Evolutionary conservation across 2,329 filamentous ascomycete genomes (phyloP), one percentile per base, ranked within the genome.

Genomic region (Apiospora arundinis): DNA sequence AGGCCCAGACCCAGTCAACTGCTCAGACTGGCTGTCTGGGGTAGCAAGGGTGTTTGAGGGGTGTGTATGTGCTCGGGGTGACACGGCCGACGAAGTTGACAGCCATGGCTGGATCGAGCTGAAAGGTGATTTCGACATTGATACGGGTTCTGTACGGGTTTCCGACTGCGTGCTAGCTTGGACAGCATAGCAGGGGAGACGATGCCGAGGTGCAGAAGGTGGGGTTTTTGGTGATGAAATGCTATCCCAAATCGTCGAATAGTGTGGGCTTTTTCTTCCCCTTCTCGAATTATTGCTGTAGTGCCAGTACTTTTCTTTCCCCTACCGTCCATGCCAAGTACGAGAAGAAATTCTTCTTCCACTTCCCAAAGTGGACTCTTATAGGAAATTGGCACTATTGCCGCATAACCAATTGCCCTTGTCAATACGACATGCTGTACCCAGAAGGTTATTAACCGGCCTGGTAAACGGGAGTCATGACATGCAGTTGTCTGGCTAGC

Each of bases 141-240:
- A 14, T 40, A 40, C 37, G 32, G 23, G 49, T 56, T 37, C 25
- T 37, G 52, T 32, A 60, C 28, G 18, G 32, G 14, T 60, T 16
- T 32, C 52, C 28, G 28, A n/a, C 56, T 40, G 23, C 49, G 7
- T 56, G 23, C 49, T 56, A 32, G 49, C 49, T 18, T 28, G 49
- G 49, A 18, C 14, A 56, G 23, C 9, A 28, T 37, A 32, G n/a
- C 56, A 32, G 56, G 32, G 56, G 18, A 40, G 11, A 40, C 32
- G 56, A 40, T 63, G 40, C 69, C 69, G 69, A 70, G 69, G 69
- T 46, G 69, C 69, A 56, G 32, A 70, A 46, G 46, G 69, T 66
- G 69, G 69, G 69, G 69, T 70, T 37, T 42, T 40, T 14, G 21
- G 21, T 7, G 44, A 48, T 32, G 66, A 68, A 63, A 63, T 63